Base-by-base conservation (phyloP, 805 yeast species). In the Cyberlindnera saturnus region DNA sequence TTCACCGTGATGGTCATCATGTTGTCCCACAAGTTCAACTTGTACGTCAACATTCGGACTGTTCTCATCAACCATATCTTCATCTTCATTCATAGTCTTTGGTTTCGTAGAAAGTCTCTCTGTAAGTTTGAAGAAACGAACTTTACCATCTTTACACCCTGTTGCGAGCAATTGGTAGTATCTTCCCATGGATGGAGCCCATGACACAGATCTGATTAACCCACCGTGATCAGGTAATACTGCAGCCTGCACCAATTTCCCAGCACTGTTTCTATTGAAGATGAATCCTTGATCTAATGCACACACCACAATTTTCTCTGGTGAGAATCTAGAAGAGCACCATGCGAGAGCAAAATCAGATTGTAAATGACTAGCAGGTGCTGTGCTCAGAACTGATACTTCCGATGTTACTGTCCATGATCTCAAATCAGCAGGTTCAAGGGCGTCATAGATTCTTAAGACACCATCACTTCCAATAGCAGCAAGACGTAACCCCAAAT, bases 151-250 rank as follows among this genome's bases (percentile, higher is more conserved):
- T 61, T 89, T 89, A 60, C 96, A 89, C 5, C 95, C 98, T 0
- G 98, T 91, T 1, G 99, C 98, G 35, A 93, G 71, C 38, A 90
- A 67, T 54, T 91, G 96, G 60, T 79, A 86, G 49, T 82, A 79
- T 52, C 96, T 71, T 3, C 98, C 98, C 83, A 90, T 86, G 0
- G 95, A 79, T 3, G 98, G 96, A 0, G 98, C 98, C 99, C 99
- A 91, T 28, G 90, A 74, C 5, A 90, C 87, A 15, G 89, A 84
- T 56, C 98, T 71, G 30, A 91, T 87, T 34, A 91, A 71, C 3
- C 96, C 96, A 42, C 77, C 74, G 60, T 90, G 97, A 33, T 88
- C 96, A 3, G 89, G 85, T 19, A 91, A 68, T 47, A 77, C 77
- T 30, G 84, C 79, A 0, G 79, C 79, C 42, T 75, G 71, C 11